Base-by-base conservation (phyloP, 257 asterid species). In the Ilex aquifolium region DNA sequence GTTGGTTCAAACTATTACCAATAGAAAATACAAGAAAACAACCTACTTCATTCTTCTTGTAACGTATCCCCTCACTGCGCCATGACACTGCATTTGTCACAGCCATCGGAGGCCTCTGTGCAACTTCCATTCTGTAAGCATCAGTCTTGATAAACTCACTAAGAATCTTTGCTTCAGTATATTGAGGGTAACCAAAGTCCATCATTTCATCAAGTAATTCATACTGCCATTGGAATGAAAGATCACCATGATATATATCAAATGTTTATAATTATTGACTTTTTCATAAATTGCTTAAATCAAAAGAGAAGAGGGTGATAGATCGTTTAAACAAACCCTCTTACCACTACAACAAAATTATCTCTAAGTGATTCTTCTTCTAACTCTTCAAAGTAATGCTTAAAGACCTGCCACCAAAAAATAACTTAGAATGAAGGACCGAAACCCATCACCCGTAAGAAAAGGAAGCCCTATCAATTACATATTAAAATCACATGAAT, bases 71-170 rank as follows among this genome's bases (percentile, higher is more conserved):
- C 83, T 94, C 99, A 54, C 99, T 94, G 60, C 99, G 96, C 99
- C 99, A 94, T 7, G 99, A 94, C 56, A 94, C 99, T 50, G 99
- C 99, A 84, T 94, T 94, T 60, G 99, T 94, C 36, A 94, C 99
- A 2, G 99, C 99, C 99, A 94, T 94, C 42, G 99, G 99, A 77
- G 99, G 99, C 74, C 99, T 88, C 79, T 90, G 99, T 12, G 95
- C 49, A 64, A 86, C 99, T 82, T 94, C 99, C 99, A 94, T 90
- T 76, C 96, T 79, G 69, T 94, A 94, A 73, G 99, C 99, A 81
- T 94, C 99, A 42, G 96, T 94, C 85, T 94, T 94, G 65, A 94
- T 94, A 80, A 90, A 94, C 83, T 94, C 97, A 14, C 99, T 90
- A 10, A 94, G 95, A 77, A 94, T 94, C 81, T 90, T 94, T 52